Evolutionary conservation across 2,329 filamentous ascomycete genomes (phyloP), one percentile per base, ranked within the genome.

Genomic region (Colletotrichum melonis): DNA sequence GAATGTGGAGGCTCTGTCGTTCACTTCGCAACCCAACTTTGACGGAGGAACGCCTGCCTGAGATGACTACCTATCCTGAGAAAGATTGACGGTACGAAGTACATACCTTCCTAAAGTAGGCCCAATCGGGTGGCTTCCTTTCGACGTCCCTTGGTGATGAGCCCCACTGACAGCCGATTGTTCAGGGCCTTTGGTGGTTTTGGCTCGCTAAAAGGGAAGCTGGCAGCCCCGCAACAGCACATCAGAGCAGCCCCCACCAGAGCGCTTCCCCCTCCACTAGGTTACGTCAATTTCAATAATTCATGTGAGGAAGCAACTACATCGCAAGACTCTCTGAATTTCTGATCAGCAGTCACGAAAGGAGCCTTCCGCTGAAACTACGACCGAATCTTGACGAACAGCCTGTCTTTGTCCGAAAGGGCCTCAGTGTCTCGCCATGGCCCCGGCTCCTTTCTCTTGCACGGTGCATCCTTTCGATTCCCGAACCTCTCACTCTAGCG

Each of bases 391-490:
- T 49, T 6, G 16, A 24, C 14, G 5, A 4, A 46, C 14, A 9
- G 35, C 16, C 5, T 22, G 9, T 32, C 12, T 55, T 63, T 63
- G 24, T 32, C n/a, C 11, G 16, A 7, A 19, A 28, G 22, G 5
- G 16, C 19, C 22, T 16, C 24, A n/a, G 9, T 35, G 22, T 9
- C 4, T 9, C 19, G 46, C 12, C 32, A 73, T 70, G 67, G 22
- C 67, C 22, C n/a, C 56, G 24, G 59, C 14, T 6, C 52, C 68
- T 19, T 74, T 72, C 22, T 75, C 82, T 16, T 83, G 85, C n/a
- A 82, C 80, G 6, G 86, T 85, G 16, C 87, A 89, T 73, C 84
- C 83, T 0, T 88, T 86, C 75, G 77, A 81, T 26, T 86, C 86
- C 5, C 80, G 82, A 5, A 83, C 80, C 16, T 75, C 80, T 8